phyloP scores from a whole-genome alignment of 192 early-diverging fungal genomes.

The Entophlyctis luteolus region DNA sequence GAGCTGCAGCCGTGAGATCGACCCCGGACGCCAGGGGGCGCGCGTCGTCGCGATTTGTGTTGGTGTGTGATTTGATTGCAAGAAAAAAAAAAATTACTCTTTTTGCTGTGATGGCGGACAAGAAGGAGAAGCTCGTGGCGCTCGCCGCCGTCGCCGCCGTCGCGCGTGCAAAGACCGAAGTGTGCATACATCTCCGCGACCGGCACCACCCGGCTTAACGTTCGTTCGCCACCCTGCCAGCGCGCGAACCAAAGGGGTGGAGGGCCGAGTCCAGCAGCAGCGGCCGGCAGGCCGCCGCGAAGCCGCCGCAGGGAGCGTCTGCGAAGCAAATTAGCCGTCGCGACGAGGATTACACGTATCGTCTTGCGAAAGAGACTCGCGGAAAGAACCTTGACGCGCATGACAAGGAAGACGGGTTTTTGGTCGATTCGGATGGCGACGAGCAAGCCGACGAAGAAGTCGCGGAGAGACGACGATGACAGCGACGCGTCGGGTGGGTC shows the following conservation, averaged over 20 bases:
- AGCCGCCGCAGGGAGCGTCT: not conserved
- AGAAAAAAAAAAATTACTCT: not conserved
- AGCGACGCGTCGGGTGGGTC: conserved; percentile 20
- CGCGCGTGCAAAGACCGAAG: not conserved
- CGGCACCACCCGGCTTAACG: not conserved
- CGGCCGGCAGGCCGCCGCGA: not conserved
- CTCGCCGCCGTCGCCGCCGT: conserved; percentile 25
- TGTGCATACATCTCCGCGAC: not conserved
- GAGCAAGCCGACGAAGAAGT: conserved; percentile 30
- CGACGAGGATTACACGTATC: conserved; percentile 13
- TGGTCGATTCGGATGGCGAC: conserved; percentile 30
- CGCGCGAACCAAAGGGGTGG: not conserved
- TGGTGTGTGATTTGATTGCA: not conserved
- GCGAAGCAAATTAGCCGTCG: conserved; percentile 15
- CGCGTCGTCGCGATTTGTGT: no score
- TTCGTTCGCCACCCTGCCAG: not conserved
- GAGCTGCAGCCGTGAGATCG: conserved; percentile 27
- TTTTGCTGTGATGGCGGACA: conserved; percentile 7
- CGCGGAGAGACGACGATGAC: conserved; percentile 3
- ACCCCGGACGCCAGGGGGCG: no score
- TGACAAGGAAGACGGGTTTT: conserved; percentile 34
- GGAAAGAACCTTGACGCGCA: conserved; percentile 34
- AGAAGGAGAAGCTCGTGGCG: conserved; percentile 31
- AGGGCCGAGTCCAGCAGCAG: not conserved
- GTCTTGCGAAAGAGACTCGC: conserved; percentile 13